phyloP scores from a whole-genome alignment of 441 rosid species.

The Brassica balearica region DNA sequence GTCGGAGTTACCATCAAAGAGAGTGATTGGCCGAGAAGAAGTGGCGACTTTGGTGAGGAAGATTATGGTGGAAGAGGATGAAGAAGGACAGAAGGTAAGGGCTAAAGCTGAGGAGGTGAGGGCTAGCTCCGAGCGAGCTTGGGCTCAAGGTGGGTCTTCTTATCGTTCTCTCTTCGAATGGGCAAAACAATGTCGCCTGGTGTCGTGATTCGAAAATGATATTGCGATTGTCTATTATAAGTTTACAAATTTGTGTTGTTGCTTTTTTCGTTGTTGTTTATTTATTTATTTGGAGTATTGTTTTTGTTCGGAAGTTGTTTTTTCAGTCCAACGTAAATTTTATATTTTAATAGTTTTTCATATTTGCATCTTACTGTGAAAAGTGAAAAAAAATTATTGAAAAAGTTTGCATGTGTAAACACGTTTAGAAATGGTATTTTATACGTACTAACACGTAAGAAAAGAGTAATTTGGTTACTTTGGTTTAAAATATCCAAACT shows the following conservation, averaged over 20 bases:
- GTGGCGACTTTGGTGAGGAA: constrained; percentile 44
- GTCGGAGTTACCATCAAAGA: constrained; percentile 26
- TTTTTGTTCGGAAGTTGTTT: neutral
- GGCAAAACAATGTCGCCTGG: constrained; percentile 32
- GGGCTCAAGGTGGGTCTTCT: constrained; percentile 51
- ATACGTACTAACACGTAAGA: neutral
- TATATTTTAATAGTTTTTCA: neutral
- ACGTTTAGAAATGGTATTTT: neutral
- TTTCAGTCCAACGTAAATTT: neutral
- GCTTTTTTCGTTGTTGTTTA: neutral
- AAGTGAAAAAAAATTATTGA: neutral
- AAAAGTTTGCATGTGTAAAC: neutral
- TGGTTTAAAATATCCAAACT: too few species aligned
- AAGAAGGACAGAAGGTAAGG: constrained; percentile 42
- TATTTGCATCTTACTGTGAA: neutral
- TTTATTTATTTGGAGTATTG: too few species aligned
- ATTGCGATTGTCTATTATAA: neutral
- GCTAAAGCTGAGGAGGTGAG: constrained; percentile 42
- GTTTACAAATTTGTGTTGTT: neutral
- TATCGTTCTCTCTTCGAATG: constrained; percentile 37
- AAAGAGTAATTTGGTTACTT: too few species aligned
- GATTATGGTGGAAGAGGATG: constrained; percentile 40
- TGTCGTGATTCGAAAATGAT: neutral
- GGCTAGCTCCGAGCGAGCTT: constrained; percentile 40
- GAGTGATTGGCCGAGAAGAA: constrained; percentile 47